Evolutionary conservation across 352 stramenopile species (phyloP), one percentile per base, ranked within the genome.

Genomic region (Globisporangium spinosum): DNA sequence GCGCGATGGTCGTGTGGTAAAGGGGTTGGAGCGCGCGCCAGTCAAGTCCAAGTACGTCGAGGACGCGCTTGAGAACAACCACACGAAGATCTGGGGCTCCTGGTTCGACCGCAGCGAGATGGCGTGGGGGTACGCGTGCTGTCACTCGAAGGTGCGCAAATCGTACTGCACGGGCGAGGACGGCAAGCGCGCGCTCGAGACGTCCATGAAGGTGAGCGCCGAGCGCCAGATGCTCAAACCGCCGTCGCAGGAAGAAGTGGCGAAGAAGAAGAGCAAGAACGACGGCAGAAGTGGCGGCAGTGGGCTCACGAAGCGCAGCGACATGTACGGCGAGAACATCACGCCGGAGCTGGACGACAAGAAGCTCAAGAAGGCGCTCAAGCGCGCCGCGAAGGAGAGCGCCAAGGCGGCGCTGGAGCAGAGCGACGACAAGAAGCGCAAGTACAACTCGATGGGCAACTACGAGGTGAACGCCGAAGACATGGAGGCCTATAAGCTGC

Each of bases 21-120:
- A 94, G 56, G 85, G 80, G 0, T 77, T 89, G 23, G 87, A 94
- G 68, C 80, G 84, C 51, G 87, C 81, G n/a, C 80, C 88, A 8
- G 88, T 90, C 32, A 91, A 88, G 32, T 98, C 90, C 68, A 99
- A 99, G 80, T 99, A 99, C 75, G 87, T 99, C 35, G 98, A 99
- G 80, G 96, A 99, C 73, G 84, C 97, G 43, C 89, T 95, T 29
- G 84, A 95, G 60, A 98, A 98, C 76, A 99, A 99, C 73, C 98
- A 99, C 74, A 97, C 84, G 8, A 87, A 78, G 20, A 91, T 99
- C 12, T 99, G 97, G 97, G 98, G 98, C 23, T 98, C 90, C 34
- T 99, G 96, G 78, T 99, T 98, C 80, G 97, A 99, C 74, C 85
- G 85, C 8, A 82, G 82, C 13, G 92, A 94, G 20, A 96, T 93